Base-by-base conservation (phyloP, 208 protist species). In the Wallacemonas sp. region DNA sequence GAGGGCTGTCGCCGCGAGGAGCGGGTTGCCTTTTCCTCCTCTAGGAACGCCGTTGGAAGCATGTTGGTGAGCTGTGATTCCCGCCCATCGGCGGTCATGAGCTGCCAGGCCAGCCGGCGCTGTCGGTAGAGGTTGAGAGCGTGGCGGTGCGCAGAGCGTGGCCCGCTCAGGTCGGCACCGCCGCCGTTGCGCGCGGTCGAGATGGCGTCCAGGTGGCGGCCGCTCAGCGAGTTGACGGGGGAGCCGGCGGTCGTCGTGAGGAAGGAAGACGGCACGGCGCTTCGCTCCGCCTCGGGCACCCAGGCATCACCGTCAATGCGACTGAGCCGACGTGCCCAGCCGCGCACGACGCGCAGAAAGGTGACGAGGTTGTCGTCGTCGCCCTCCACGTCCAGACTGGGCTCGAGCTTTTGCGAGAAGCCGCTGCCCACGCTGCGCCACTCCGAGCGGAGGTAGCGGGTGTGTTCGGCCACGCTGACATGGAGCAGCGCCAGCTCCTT, bases 401-500 rank as follows among this genome's bases (percentile, higher is more conserved):
- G 52, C 52, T 59, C 31, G 52, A 59, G 52, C 18, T 41, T 59
- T 7, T 39, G 26, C n/a, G 52, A 59, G 32, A 59, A 39, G 18
- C n/a, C 3, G 52, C 14, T 14, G 32, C 52, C 45, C 29, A 57
- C 33, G 23, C 38, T 29, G 32, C 25, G 25, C 72, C 72, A 78
- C 14, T 78, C 61, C 11, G 31, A 25, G 22, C 23, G 25, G 5
- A 52, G 16, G 66, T 73, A 46, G 32, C 28, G 61, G 23, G 52
- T 63, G 22, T 72, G 70, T 61, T 67, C 64, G 8, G 57, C 57
- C 7, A 81, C 36, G 1, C 65, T 70, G 11, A 66, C 67, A 55
- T 81, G 72, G 16, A 72, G 14, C 7, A 81, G n/a, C 11, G 59
- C 23, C 2, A 81, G 44, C 66, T 81, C 66, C 76, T 77, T 76